These are phyloP conservation scores for Aspergillus awamori DNA, from an alignment of 2,329 filamentous ascomycete species.

Conservation along the genomic window DNA sequence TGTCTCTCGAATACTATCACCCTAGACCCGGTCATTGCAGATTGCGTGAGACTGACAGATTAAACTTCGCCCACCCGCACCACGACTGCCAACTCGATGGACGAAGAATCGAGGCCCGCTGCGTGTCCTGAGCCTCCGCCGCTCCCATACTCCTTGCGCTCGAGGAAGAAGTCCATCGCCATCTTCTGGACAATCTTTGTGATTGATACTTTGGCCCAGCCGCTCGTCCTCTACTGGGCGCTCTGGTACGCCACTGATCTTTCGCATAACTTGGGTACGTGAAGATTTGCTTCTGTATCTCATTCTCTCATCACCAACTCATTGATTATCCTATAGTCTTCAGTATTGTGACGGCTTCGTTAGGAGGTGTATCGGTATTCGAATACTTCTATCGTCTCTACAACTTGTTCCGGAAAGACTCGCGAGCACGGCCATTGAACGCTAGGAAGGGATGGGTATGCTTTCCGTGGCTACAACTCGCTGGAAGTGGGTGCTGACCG, in stretches of 20 bases:
- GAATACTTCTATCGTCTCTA: constrained; percentile 49
- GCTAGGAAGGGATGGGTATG: constrained; percentile 48
- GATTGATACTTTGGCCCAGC: constrained; percentile 61
- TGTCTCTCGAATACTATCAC: constrained; percentile 6
- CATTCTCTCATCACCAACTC: not conserved
- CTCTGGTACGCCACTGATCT: constrained; percentile 61
- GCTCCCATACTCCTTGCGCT: constrained; percentile 59
- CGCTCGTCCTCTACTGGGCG: constrained; percentile 62
- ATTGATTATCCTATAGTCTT: constrained; percentile 36
- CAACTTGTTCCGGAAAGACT: constrained; percentile 42
- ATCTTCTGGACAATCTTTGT: constrained; percentile 64
- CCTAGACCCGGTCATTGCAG: constrained; percentile 17
- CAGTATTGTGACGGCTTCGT: constrained; percentile 44
- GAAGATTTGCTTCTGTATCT: not conserved
- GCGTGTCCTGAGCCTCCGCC: constrained; percentile 46
- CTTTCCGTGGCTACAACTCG: not conserved
- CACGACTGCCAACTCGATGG: constrained; percentile 31
- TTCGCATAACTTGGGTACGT: constrained; percentile 45
- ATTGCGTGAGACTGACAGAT: constrained; percentile 3
- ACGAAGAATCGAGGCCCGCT: constrained; percentile 32
- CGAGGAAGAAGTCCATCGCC: constrained; percentile 58
- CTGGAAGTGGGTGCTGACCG: constrained; percentile 11
- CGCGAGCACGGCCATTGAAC: constrained; percentile 44
- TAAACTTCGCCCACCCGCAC: constrained; percentile 5
- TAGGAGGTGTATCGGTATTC: constrained; percentile 47